A percentile compares a stretch with the other conserved stretches of the same genome.
These are phyloP conservation scores for Blastosporella zonata DNA, from an alignment of 1,284 basidiomycete species.

Conservation along the genomic window DNA sequence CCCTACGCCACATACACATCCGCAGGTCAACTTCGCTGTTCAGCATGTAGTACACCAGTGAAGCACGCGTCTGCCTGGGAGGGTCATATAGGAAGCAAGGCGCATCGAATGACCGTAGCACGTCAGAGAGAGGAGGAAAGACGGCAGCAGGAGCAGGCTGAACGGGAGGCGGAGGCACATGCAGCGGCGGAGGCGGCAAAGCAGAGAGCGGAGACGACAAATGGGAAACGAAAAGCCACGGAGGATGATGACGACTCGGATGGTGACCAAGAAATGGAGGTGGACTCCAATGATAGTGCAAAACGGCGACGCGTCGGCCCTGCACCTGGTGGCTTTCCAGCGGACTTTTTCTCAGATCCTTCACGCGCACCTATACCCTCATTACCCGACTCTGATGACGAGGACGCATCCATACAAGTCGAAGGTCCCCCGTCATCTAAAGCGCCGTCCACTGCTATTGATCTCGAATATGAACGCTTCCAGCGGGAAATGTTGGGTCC, in stretches of 20 bases:
- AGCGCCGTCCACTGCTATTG: slow-evolving; percentile 38
- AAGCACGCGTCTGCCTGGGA: slow-evolving; percentile 82
- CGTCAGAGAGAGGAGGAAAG: slow-evolving; percentile 50
- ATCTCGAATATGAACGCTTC: slow-evolving; percentile 69
- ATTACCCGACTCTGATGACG: slow-evolving; percentile 43
- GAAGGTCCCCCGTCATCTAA: slow-evolving; percentile 16
- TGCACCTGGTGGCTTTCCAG: slow-evolving; percentile 44
- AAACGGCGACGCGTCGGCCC: slow-evolving; percentile 36
- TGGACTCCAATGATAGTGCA: slow-evolving; percentile 20
- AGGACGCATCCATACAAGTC: slow-evolving; percentile 31
- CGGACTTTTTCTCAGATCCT: slow-evolving; percentile 79
- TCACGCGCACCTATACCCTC: slow-evolving; percentile 46
- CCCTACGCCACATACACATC: slow-evolving; percentile 68
- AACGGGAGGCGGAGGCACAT: slow-evolving; percentile 12
- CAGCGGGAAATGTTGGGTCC: slow-evolving; percentile 53
- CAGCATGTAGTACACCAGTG: slow-evolving; percentile 57
- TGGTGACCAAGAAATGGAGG: slow-evolving; percentile 30
- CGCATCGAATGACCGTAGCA: slow-evolving; percentile 62
- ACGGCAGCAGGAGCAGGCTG: slow-evolving; percentile 31
- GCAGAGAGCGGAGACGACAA: slow-evolving; percentile 13
- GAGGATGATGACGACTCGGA: slow-evolving; percentile 24
- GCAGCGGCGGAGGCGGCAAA: slow-evolving; percentile 14
- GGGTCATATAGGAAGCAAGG: slow-evolving; percentile 79
- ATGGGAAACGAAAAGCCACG: slow-evolving; percentile 43
- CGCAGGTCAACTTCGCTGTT: slow-evolving; percentile 65